phyloP scores from a whole-genome alignment of 2,329 filamentous ascomycete species.

The Elsinoe arachidis region DNA sequence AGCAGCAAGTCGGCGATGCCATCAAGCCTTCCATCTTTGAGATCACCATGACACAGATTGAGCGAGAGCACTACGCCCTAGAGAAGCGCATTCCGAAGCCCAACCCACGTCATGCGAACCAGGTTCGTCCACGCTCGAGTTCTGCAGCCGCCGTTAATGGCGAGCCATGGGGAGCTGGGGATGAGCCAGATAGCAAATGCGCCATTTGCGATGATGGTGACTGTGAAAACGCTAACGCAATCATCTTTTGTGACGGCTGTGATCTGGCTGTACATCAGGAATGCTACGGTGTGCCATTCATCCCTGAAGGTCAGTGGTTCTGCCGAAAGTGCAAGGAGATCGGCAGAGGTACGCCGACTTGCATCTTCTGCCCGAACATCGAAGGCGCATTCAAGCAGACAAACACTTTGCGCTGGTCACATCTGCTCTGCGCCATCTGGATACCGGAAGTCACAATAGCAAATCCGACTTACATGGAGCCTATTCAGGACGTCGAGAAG shows the following conservation, averaged over 20 bases:
- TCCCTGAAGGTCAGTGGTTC: conserved; percentile 96
- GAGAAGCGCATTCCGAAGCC: conserved; percentile 97
- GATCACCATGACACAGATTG: conserved; percentile 96
- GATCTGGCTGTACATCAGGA: conserved; percentile 97
- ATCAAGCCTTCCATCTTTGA: conserved; percentile 91
- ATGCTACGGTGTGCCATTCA: conserved; percentile 97
- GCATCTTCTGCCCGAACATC: conserved; percentile 96
- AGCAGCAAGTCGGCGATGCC: conserved; percentile 58
- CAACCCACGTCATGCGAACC: conserved; percentile 92
- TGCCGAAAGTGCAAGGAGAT: conserved; percentile 95
- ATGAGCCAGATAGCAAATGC: conserved; percentile 95
- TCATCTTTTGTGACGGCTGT: conserved; percentile 97
- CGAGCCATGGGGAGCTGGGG: conserved; percentile 68
- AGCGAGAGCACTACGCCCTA: conserved; percentile 94
- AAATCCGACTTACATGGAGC: conserved; percentile 96
- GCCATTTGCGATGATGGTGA: conserved; percentile 98
- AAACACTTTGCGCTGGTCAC: conserved; percentile 91
- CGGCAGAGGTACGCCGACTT: conserved; percentile 85
- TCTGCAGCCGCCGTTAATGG: conserved; percentile 93
- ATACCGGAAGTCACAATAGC: conserved; percentile 94
- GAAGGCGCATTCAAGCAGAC: conserved; percentile 99
- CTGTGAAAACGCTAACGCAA: conserved; percentile 97
- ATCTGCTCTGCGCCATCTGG: conserved; percentile 95
- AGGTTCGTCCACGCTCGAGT: conserved; percentile 82
- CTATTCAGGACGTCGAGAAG: conserved; percentile 95